Base-by-base conservation (phyloP, 2,329 filamentous ascomycete species). In the Furcasterigmium furcatum region DNA sequence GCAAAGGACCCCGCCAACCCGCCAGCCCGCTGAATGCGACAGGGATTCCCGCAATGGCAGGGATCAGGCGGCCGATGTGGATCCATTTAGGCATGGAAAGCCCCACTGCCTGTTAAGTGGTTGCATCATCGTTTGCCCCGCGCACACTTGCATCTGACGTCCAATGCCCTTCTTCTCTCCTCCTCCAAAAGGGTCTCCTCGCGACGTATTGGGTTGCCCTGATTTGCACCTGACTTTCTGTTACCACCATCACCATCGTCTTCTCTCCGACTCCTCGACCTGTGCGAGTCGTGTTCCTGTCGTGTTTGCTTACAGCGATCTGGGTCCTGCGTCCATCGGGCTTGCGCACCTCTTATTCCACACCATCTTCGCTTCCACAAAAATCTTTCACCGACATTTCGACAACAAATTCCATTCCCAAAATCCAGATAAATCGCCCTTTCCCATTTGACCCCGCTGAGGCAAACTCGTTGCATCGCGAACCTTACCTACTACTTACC, bases 121-220 rank as follows among this genome's bases (percentile, higher is more conserved):
- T 43, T 43, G 41, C 41, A 38, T 43, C 41, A 36, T 43, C 21
- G 21, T 34, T 42, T 18, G 10, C 40, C 40, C 27, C 34, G 9
- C n/a, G 20, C 29, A 25, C 19, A n/a, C 27, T 35, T 42, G 27
- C 40, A 34, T 42, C n/a, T 20, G 29, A 20, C 40, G 16, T 16
- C 34, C 34, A 27, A 27, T 27, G 24, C 12, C 24, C 24, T 27
- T 27, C 12, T 7, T 7, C 12, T 27, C 24, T 27, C 24, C 24
- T 27, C 24, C 24, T 27, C 24, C n/a, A 20, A 7, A 36, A 16
- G 7, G 34, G 7, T n/a, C 9, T 6, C 34, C 14, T 16, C 14
- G 16, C 34, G n/a, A 18, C 34, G n/a, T 19, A 36, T 36, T 18
- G 18, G 34, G 34, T 16, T 16, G 9, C 34, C 9, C 34, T 9